Evolutionary conservation across 1,284 basidiomycete species (phyloP).

Genomic region (Ceratobasidium sp.): DNA sequence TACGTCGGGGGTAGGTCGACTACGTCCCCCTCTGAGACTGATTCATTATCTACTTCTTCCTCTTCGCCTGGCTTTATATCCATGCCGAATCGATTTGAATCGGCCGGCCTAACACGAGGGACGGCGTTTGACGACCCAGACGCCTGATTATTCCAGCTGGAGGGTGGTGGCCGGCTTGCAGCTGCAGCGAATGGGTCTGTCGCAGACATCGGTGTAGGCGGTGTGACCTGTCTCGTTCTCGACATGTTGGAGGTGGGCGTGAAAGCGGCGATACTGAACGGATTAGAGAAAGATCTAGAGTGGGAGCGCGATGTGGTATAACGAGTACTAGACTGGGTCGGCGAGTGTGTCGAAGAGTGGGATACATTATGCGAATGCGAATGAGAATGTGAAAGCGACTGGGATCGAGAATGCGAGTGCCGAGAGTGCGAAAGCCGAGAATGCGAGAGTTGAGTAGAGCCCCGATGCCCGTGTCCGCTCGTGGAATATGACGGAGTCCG

Average conservation of each 20-base stretch:
- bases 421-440: constrained; percentile 12
- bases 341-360: constrained; percentile 21
- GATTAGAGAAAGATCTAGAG: constrained; percentile 31
- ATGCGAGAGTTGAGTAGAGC: constrained; percentile 7
- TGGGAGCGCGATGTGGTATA: neutral
- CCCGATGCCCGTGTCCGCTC: constrained; percentile 28
- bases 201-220: constrained; percentile 28
- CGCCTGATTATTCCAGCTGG: constrained; percentile 38
- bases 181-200: constrained; percentile 21
- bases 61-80: constrained; percentile 19
- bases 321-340: neutral
- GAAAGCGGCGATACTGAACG: constrained; percentile 6
- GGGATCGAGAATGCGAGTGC: too few species aligned
- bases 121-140: constrained; percentile 18
- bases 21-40: neutral
- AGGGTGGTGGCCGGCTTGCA: constrained; percentile 27
- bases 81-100: neutral
- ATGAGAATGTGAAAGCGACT: constrained; percentile 7
- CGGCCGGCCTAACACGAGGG: constrained; percentile 7
- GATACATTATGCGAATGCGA: constrained; percentile 34
- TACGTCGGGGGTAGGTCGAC: constrained; percentile 33
- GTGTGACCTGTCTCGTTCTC: neutral
- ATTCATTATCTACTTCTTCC: neutral
- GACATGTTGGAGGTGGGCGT: neutral
- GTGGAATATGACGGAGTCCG: constrained; percentile 26